phyloP scores from a whole-genome alignment of 306 rosid genomes.

The Lithocarpus polystachyus region DNA sequence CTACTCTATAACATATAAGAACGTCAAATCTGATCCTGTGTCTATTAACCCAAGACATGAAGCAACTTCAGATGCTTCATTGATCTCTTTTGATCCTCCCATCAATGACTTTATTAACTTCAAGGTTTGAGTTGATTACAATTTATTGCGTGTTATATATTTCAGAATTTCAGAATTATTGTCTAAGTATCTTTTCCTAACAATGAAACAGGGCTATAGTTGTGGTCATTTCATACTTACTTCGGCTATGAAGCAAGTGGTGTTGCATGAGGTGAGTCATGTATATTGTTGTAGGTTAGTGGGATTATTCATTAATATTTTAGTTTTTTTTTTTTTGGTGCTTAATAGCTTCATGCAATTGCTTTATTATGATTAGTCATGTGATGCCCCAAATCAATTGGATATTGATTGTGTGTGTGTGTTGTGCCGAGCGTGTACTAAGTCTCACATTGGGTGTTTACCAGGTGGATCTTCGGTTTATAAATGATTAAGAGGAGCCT shows the following conservation, averaged over 20 bases:
- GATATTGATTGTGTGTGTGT: too few species aligned
- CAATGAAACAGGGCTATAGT: slow-evolving; percentile 62
- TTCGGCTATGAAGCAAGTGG: slow-evolving; percentile 77
- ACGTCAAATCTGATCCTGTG: slow-evolving; percentile 42
- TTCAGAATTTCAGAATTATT: slow-evolving; percentile 13
- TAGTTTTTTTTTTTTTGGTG: neutral
- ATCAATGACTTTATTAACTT: slow-evolving; percentile 60
- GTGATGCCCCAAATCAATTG: too few species aligned
- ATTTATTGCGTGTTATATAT: slow-evolving; percentile 7
- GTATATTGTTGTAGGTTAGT: slow-evolving; percentile 15
- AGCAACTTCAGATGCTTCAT: slow-evolving; percentile 41
- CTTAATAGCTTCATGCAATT: slow-evolving; percentile 9
- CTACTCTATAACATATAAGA: slow-evolving; percentile 64
- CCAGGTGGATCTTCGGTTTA: too few species aligned
- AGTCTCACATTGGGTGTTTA: too few species aligned
- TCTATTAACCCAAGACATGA: slow-evolving; percentile 44
- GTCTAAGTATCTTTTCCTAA: slow-evolving; percentile 18
- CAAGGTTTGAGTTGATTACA: slow-evolving; percentile 57
- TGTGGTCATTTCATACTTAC: slow-evolving; percentile 63
- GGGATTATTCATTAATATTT: slow-evolving; percentile 13
- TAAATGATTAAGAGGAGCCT: too few species aligned
- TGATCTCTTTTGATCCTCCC: slow-evolving; percentile 70
- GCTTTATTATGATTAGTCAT: neutral
- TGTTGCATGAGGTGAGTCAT: slow-evolving; percentile 76
- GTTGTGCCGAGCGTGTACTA: too few species aligned